Conservation (phyloP, 768 basidiomycete species). For the Tricholomella constricta region DNA sequence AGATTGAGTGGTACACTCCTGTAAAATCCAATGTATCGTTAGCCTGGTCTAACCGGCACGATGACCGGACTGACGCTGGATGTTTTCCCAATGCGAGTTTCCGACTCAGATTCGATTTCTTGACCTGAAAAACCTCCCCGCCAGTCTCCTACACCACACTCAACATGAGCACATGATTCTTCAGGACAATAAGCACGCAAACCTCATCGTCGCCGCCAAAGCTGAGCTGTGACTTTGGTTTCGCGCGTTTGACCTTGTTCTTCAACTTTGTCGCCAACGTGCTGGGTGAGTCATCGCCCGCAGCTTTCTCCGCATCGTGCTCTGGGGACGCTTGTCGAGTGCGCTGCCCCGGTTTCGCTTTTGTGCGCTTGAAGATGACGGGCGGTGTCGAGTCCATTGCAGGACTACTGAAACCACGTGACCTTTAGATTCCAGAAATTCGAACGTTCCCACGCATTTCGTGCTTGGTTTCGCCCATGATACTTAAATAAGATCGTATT, state of each 20-base stretch:
- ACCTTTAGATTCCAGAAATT: not conserved
- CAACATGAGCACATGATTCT: conserved; percentile 28
- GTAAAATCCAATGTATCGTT: conserved; percentile 14
- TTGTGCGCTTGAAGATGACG: conserved; percentile 53
- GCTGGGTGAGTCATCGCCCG: conserved; percentile 54
- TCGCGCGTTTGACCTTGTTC: conserved; percentile 67
- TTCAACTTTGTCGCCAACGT: conserved; percentile 67
- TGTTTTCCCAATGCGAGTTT: conserved; percentile 61
- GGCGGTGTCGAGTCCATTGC: conserved; percentile 45
- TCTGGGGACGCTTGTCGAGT: conserved; percentile 46
- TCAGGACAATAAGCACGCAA: conserved; percentile 22
- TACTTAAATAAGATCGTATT: too few relatives aligned
- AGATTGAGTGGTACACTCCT: conserved; percentile 50
- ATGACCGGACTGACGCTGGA: conserved; percentile 43
- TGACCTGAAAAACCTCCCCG: conserved; percentile 73
- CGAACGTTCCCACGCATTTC: conserved; percentile 43
- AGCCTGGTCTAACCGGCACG: conserved; percentile 9
- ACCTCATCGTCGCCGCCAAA: conserved; percentile 78
- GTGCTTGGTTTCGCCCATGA: too few relatives aligned
- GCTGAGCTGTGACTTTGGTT: conserved; percentile 69
- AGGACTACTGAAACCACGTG: conserved; percentile 3
- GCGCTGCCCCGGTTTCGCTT: conserved; percentile 42
- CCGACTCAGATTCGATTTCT: conserved; percentile 76
- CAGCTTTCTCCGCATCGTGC: conserved; percentile 20
- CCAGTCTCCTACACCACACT: conserved; percentile 47